Percentiles rank a stretch among this genome's conserved stretches.
Conservation (phyloP, 768 basidiomycete genomes). For the Boletus subparvulus region DNA sequence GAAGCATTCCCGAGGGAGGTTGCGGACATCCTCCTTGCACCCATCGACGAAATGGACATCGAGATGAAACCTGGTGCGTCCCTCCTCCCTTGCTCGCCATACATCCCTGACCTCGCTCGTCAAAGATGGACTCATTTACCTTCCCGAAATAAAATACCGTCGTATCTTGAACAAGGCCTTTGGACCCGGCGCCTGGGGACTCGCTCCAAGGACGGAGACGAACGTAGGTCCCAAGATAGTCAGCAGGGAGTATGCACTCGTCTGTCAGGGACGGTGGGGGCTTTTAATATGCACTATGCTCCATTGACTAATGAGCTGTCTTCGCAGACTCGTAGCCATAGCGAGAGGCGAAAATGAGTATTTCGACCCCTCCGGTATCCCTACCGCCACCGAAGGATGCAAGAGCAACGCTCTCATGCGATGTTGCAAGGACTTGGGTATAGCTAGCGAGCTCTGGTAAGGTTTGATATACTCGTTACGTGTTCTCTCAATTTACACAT, state of each 20-base stretch:
- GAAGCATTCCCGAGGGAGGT: conserved; percentile 77
- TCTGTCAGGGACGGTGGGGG: conserved; percentile 84
- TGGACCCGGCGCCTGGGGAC: conserved; percentile 95
- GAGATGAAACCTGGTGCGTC: conserved; percentile 90
- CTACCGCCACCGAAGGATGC: conserved; percentile 92
- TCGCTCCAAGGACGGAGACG: conserved; percentile 90
- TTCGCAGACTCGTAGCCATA: conserved; percentile 75
- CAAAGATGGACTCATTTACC: conserved; percentile 87
- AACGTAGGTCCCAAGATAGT: conserved; percentile 87
- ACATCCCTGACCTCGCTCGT: neutral
- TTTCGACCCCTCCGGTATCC: conserved; percentile 86
- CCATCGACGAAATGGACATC: conserved; percentile 74
- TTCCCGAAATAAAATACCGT: conserved; percentile 97
- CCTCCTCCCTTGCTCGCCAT: neutral
- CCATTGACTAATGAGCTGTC: neutral
- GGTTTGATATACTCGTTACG: conserved; percentile 13
- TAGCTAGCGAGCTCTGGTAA: conserved; percentile 95
- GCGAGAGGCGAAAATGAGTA: conserved; percentile 96
- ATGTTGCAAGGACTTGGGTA: conserved; percentile 94
- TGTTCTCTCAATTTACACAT: neutral
- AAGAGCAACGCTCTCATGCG: conserved; percentile 98
- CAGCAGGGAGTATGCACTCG: conserved; percentile 90
- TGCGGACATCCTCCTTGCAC: conserved; percentile 68
- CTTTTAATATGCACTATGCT: neutral
- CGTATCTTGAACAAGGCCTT: conserved; percentile 90